phyloP scores from a whole-genome alignment of 768 basidiomycete genomes.

The Boletus subcaerulescens region DNA sequence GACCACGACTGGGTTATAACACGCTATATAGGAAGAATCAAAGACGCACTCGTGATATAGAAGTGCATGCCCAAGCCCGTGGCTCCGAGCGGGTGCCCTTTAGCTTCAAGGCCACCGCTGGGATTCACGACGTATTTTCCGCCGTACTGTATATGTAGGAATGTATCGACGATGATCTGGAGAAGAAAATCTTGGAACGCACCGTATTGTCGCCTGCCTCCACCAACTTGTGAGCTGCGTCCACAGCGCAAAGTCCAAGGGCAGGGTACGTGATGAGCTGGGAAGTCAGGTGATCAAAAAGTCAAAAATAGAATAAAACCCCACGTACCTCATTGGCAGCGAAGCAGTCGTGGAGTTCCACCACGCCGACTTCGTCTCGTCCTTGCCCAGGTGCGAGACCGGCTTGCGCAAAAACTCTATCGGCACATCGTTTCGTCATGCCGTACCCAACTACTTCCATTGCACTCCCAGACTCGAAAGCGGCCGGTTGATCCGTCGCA shows the following conservation, averaged over 20 bases:
- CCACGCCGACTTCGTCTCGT: conserved; percentile 73
- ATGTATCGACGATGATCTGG: background rate
- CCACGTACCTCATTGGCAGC: conserved; percentile 67
- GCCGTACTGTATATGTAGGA: conserved; percentile 51
- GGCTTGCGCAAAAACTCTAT: conserved; percentile 67
- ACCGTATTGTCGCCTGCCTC: conserved; percentile 80
- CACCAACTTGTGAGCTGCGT: conserved; percentile 71
- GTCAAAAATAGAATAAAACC: background rate
- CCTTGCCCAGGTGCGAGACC: conserved; percentile 62
- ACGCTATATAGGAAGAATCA: background rate
- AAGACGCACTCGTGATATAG: conserved; percentile 67
- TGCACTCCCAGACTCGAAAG: conserved; percentile 65
- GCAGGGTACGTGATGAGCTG: conserved; percentile 83
- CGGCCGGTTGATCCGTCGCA: conserved; percentile 59
- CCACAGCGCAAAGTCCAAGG: conserved; percentile 62
- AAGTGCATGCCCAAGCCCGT: conserved; percentile 87
- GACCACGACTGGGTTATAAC: background rate
- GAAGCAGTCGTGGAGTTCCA: conserved; percentile 88
- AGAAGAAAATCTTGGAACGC: conserved; percentile 15
- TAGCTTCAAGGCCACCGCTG: conserved; percentile 84
- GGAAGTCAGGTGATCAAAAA: background rate
- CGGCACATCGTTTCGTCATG: conserved; percentile 69
- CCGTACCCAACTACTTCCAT: conserved; percentile 82
- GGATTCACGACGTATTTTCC: conserved; percentile 86
- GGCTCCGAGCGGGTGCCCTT: conserved; percentile 82